Evolutionary conservation across 2,329 filamentous ascomycete genomes (phyloP), one percentile per base, ranked within the genome.

Genomic region (Aspergillus aculeatus): DNA sequence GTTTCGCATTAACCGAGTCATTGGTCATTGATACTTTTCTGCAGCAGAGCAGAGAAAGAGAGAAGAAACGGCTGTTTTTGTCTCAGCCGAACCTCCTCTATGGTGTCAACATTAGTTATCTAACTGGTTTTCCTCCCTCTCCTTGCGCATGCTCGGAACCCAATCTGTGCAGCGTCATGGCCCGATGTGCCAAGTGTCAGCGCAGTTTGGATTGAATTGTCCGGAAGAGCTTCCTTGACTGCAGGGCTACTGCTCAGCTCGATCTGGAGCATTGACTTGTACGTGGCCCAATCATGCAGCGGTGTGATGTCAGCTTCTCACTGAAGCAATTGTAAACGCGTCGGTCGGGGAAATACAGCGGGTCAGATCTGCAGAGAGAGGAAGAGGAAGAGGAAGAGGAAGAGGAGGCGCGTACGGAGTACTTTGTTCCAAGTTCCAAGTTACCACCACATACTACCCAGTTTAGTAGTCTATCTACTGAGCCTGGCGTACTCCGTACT

Each of bases 231-330:
- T 54, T 74, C 71, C 71, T 77, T 75, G 50, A 74, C 68, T 7
- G 69, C 67, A 26, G 67, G 67, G 56, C 75, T 76, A 31, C 75
- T 74, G 23, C 74, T 71, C 31, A 76, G 66, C 7, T 75, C 70
- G 44, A 75, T 68, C 32, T 71, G 61, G 56, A 77, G 62, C 7
- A 69, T 70, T 29, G 72, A 68, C 5, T 62, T 62, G 47, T 71
- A 66, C 31, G 68, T 64, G 7, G 72, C 66, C 73, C 73, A 76
- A 41, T 75, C 71, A 47, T 73, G 67, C 32, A 78, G 69, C 54
- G 75, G 73, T 12, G 66, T 70, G 31, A 78, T 66, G 6, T 76
- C 72, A 0, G 72, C 68, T 50, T 70, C 16, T 44, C 14, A 6
- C 14, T 19, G 38, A 35, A 32, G 32, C 26, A 16, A 51, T 19